Evolutionary conservation across 2,329 filamentous ascomycete genomes (phyloP).

Genomic region (Orbilia brochopaga): DNA sequence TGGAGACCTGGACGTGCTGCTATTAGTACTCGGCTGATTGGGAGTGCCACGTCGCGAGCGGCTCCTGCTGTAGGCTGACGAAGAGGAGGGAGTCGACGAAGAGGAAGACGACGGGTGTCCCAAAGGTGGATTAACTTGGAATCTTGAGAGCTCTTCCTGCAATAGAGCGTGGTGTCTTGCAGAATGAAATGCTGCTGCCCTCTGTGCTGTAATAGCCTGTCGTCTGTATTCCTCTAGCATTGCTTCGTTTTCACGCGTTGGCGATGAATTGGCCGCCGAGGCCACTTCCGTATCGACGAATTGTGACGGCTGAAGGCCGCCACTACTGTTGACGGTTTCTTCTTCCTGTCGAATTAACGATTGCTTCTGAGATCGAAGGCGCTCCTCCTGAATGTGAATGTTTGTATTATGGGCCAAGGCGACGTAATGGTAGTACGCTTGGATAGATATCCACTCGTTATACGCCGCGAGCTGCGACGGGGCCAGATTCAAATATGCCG

Average conservation of each 20-base stretch:
- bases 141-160: conserved; percentile 34
- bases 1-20: conserved; percentile 17
- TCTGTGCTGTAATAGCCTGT: conserved; percentile 28
- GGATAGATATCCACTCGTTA: conserved; percentile 48
- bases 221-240: conserved; percentile 35
- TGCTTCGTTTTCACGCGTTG: conserved; percentile 25
- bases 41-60: conserved; percentile 30
- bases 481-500: conserved; percentile 36
- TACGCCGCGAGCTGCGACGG: conserved; percentile 47
- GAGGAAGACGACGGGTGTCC: conserved; percentile 38
- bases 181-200: conserved; percentile 31
- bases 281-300: conserved; percentile 9
- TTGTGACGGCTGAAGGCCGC: conserved; percentile 5
- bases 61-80: conserved; percentile 29
- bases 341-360: background rate
- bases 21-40: conserved; percentile 31
- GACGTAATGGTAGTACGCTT: conserved; percentile 47
- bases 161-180: conserved; percentile 33
- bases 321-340: background rate
- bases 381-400: conserved; percentile 33
- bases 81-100: conserved; percentile 38
- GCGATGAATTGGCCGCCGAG: conserved; percentile 7
- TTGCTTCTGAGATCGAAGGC: conserved; percentile 15
- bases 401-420: conserved; percentile 36
- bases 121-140: conserved; percentile 34